A percentile compares a stretch with the other conserved stretches of the same genome.
Conservation (phyloP, 192 early-diverging fungal genomes). For the Backusella liffmaniae region DNA sequence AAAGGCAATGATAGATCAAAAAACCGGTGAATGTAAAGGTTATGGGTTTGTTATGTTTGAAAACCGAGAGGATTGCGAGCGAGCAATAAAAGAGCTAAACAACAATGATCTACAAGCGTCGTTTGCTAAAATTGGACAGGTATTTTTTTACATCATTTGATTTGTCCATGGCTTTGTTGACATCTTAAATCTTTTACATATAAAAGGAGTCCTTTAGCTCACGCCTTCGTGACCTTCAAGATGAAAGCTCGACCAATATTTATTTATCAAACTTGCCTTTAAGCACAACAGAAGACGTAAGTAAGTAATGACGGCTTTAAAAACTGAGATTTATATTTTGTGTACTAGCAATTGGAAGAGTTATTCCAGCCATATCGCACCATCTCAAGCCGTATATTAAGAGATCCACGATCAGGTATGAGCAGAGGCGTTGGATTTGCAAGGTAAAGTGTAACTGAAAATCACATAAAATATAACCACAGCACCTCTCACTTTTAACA, state of each 20-base stretch:
- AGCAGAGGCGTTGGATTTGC: slow-evolving; percentile 84
- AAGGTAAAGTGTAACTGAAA: slow-evolving; percentile 31
- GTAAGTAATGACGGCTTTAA: neutral
- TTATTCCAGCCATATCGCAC: slow-evolving; percentile 66
- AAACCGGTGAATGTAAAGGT: slow-evolving; percentile 81
- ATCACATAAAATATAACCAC: neutral
- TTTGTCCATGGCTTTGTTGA: neutral
- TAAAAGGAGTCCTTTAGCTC: slow-evolving; percentile 69
- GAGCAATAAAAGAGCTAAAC: slow-evolving; percentile 70
- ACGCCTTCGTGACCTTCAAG: slow-evolving; percentile 69
- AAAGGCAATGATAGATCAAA: slow-evolving; percentile 82
- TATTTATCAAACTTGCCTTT: slow-evolving; percentile 84
- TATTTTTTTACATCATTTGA: slow-evolving; percentile 8
- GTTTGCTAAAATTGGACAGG: slow-evolving; percentile 68
- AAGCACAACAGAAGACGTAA: slow-evolving; percentile 70
- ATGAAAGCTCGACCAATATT: slow-evolving; percentile 73
- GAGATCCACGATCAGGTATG: slow-evolving; percentile 60
- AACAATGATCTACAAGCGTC: slow-evolving; percentile 67
- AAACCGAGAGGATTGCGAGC: slow-evolving; percentile 59
- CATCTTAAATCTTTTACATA: neutral
- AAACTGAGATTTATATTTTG: neutral
- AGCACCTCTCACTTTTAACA: neutral
- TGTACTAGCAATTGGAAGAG: slow-evolving; percentile 48
- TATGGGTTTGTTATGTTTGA: slow-evolving; percentile 90
- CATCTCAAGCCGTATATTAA: slow-evolving; percentile 72